These are phyloP conservation scores for Plenodomus tracheiphilus DNA, from an alignment of 2,329 filamentous ascomycete genomes.

Conservation along the genomic window DNA sequence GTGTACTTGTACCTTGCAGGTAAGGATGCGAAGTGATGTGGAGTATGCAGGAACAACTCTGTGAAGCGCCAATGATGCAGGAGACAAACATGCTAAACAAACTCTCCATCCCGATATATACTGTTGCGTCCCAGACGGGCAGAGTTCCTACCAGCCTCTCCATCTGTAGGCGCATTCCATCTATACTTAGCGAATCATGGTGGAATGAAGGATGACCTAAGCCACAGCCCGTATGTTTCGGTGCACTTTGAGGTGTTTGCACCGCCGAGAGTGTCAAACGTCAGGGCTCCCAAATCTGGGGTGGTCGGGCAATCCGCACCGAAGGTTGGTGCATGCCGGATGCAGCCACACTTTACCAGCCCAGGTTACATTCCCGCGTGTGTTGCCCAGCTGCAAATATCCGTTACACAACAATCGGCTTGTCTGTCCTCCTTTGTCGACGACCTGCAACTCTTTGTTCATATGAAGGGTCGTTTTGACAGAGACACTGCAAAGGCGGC, in stretches of 20 bases:
- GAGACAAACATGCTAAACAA: constrained; percentile 41
- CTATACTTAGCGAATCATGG: constrained; percentile 35
- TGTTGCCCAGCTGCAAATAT: constrained; percentile 19
- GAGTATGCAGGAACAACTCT: constrained; percentile 30
- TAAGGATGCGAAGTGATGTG: constrained; percentile 12
- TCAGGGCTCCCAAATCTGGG: constrained; percentile 15
- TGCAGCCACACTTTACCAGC: constrained; percentile 23
- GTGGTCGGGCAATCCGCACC: constrained; percentile 29
- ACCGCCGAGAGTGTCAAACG: constrained; percentile 19
- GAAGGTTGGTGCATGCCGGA: constrained; percentile 28
- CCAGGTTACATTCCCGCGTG: constrained; percentile 18
- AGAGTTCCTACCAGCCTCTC: constrained; percentile 41
- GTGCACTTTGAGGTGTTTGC: constrained; percentile 20
- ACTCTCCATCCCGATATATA: constrained; percentile 44
- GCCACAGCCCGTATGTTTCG: constrained; percentile 32
- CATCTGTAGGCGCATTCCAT: constrained; percentile 37
- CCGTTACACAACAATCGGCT: constrained; percentile 17
- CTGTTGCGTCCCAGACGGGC: constrained; percentile 20
- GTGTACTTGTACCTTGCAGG: constrained; percentile 29
- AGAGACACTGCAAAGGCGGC: neutral
- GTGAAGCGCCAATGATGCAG: constrained; percentile 34
- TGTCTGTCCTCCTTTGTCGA: constrained; percentile 13
- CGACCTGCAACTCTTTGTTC: constrained; percentile 2
- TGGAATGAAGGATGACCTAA: constrained; percentile 41
- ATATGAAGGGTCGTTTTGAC: constrained; percentile 1